These are phyloP conservation scores for Vigna unguiculata DNA, from an alignment of 306 rosid genomes.

Conservation along the genomic window DNA sequence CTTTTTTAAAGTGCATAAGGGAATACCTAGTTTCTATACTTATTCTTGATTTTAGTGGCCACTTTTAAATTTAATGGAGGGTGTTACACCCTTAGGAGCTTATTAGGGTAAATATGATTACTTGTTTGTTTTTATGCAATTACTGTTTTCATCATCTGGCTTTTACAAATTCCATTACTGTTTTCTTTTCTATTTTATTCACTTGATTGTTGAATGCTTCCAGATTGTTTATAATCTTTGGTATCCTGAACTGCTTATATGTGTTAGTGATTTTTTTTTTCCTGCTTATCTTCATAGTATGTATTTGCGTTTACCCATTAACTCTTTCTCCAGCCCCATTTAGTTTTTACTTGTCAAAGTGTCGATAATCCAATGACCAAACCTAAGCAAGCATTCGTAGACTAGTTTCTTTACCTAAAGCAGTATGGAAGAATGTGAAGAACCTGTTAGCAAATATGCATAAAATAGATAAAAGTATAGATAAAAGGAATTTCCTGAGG, in stretches of 20 bases:
- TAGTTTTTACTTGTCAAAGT: too few relatives aligned
- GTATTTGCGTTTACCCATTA: not conserved
- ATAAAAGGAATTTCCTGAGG: too few relatives aligned
- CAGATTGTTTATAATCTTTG: not conserved
- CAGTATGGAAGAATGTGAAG: not conserved
- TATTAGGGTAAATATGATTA: not conserved
- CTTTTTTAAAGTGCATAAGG: not conserved
- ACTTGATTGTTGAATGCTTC: too few relatives aligned
- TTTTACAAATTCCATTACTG: not conserved
- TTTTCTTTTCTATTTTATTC: too few relatives aligned
- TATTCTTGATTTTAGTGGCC: not conserved
- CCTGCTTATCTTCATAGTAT: not conserved
- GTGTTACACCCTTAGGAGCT: not conserved
- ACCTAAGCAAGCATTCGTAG: not conserved
- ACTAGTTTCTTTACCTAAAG: not conserved
- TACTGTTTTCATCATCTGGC: not conserved
- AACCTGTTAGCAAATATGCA: too few relatives aligned
- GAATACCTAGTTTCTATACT: not conserved
- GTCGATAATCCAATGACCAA: too few relatives aligned
- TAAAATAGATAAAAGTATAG: too few relatives aligned
- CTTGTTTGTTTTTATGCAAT: constrained; percentile 1
- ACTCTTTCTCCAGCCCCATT: not conserved
- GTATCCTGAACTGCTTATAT: not conserved
- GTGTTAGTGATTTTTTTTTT: not conserved
- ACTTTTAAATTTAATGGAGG: not conserved